Percentiles rank a stretch among this genome's conserved stretches.
phyloP scores from a whole-genome alignment of 2,329 filamentous ascomycete genomes.

The Chrysosporium keratinophilum region DNA sequence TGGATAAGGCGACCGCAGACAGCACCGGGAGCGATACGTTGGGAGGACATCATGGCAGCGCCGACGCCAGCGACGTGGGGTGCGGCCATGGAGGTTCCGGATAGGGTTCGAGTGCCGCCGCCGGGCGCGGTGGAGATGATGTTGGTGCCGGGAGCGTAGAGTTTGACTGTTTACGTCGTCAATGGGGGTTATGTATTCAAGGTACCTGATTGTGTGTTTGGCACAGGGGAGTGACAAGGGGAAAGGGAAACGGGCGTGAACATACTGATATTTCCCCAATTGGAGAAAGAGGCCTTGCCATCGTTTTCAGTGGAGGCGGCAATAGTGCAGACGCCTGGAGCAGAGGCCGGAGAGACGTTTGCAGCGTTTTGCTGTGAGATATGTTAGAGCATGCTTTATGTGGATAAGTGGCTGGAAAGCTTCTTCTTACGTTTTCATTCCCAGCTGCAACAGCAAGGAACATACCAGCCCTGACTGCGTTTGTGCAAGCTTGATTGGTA shows the following conservation, averaged over 20 bases:
- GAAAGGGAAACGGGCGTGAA: background rate
- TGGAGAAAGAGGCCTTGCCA: conserved; percentile 30
- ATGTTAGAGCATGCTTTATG: background rate
- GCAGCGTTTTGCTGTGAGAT: conserved; percentile 22
- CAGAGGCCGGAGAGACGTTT: conserved; percentile 31
- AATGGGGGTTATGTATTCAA: background rate
- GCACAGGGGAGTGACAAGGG: too few species aligned
- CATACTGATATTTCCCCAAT: conserved; percentile 31
- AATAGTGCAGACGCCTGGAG: conserved; percentile 30
- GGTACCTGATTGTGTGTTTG: too few species aligned
- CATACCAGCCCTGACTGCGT: conserved; percentile 30
- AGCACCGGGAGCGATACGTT: conserved; percentile 37
- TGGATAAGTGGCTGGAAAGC: background rate
- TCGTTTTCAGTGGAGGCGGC: conserved; percentile 30
- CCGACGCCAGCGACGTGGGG: conserved; percentile 45
- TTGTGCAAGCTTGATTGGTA: conserved; percentile 31
- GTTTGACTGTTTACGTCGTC: conserved; percentile 33
- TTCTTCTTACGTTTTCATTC: conserved; percentile 28
- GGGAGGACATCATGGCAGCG: conserved; percentile 43
- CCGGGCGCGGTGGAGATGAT: conserved; percentile 43
- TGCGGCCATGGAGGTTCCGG: conserved; percentile 29
- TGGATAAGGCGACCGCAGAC: conserved; percentile 43
- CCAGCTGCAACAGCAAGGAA: conserved; percentile 35
- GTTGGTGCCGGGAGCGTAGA: conserved; percentile 47
- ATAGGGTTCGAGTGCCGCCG: conserved; percentile 38